Base-by-base conservation (phyloP, 371 early-diverging fungal genomes). In the Mortierella polycephala region DNA sequence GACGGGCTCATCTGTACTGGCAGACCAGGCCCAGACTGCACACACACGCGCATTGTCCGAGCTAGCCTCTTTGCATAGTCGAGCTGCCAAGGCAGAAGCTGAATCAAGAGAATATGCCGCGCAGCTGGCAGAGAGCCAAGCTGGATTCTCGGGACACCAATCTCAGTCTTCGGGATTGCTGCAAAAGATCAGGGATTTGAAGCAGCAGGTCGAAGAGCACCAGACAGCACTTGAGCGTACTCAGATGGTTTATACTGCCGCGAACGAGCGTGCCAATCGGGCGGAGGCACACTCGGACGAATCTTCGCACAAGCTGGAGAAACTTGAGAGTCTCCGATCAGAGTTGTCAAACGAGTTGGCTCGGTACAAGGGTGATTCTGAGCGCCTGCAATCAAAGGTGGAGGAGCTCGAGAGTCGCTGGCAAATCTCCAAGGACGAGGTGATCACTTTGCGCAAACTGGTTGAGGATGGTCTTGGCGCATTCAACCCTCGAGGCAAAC, bases 11-110 rank as follows among this genome's bases (percentile, higher is more conserved):
- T 71, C 83, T 9, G 60, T 71, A 39, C 64, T 86, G 57, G 89
- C 88, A 8, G 87, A 87, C 21, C 87, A 87, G 58, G 84, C 87
- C 0, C 87, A 85, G 57, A 64, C 86, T 21, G 86, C 88, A 5
- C 89, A 87, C 44, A 85, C 83, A 10, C 83, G 84, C 12, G 86
- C 85, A 0, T 71, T 85, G n/a, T 75, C 84, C 6, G 89, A 87
- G 68, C 52, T 89, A 8, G 74, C 84, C 16, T 59, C 74, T 3
- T 75, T 86, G 12, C 86, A 89, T 62, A 61, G 59, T 0, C 72
- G 88, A 13, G 82, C 85, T 2, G 76, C 85, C 13, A 79, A 77
- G 59, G 86, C 87, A 1, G 89, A 87, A 62, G 58, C 80, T 1
- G 83, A 87, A 60, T 79, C 85, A 11, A 77, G 87, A 13, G 86